phyloP scores from a whole-genome alignment of 139 green algal species.

The Zygnema circumcarinatum region DNA sequence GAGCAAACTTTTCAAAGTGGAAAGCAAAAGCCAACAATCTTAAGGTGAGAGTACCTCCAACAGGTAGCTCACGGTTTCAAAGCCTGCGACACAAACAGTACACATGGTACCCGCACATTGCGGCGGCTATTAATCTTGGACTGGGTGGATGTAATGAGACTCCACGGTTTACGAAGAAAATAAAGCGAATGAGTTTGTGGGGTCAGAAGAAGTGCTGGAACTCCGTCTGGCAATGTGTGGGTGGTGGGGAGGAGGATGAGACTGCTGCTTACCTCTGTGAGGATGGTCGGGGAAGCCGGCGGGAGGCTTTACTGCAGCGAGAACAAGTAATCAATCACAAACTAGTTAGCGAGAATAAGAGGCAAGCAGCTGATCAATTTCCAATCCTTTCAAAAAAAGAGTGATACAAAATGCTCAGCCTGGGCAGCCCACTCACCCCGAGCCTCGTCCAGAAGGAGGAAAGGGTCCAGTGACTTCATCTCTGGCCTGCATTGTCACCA shows the following conservation, averaged over 20 bases:
- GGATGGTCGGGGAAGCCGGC: conserved; percentile 58
- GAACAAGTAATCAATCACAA: background rate
- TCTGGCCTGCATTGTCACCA: no score
- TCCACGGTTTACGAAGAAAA: background rate
- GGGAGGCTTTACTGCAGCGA: conserved; percentile 33
- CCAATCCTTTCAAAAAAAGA: no score
- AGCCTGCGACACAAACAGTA: conserved; percentile 51
- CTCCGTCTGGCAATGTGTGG: background rate
- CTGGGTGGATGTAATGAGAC: background rate
- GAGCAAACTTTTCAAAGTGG: background rate
- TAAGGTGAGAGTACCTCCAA: conserved; percentile 7
- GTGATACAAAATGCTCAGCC: no score
- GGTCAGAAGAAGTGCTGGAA: conserved; percentile 14
- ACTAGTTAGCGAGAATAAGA: no score
- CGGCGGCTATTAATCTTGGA: background rate
- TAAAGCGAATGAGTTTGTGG: background rate
- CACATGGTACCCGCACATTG: background rate
- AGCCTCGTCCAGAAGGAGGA: no score
- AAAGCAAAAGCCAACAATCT: background rate
- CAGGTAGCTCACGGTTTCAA: conserved; percentile 64
- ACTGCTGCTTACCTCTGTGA: conserved; percentile 36
- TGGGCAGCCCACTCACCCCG: no score
- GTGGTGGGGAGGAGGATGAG: background rate
- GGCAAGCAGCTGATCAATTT: no score
- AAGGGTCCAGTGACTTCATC: no score